phyloP scores from a whole-genome alignment of 129 eudicot species.

The Glebionis coronaria region DNA sequence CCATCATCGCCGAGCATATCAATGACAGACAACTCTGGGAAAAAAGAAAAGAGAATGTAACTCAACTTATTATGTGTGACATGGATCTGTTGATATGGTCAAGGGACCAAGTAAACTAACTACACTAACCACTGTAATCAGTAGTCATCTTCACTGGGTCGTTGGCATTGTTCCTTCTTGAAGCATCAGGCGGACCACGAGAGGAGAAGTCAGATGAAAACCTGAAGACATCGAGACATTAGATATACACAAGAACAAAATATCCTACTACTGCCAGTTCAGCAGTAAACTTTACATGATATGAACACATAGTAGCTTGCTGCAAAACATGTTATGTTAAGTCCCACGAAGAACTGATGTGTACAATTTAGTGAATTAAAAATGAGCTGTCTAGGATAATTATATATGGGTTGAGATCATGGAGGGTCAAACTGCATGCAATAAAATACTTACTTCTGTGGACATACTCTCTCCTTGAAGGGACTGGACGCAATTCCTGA shows the following conservation, averaged over 20 bases:
- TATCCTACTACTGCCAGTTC: not conserved
- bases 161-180: conserved; percentile 29
- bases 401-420: conserved; percentile 13
- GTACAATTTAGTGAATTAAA: conserved; percentile 12
- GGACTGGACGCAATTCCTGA: conserved; percentile 50
- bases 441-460: conserved; percentile 47
- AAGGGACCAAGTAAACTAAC: conserved; percentile 9
- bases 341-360: not conserved
- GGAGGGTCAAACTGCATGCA: conserved; percentile 15
- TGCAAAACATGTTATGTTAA: conserved; percentile 11
- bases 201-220: conserved; percentile 20
- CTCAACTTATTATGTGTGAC: conserved; percentile 16
- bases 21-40: conserved; percentile 61
- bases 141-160: conserved; percentile 36
- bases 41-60: conserved; percentile 20
- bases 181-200: conserved; percentile 34
- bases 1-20: conserved; percentile 81
- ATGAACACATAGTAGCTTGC: conserved; percentile 5
- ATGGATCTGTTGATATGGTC: conserved; percentile 14
- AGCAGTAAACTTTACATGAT: conserved; percentile 12
- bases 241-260: conserved; percentile 20
- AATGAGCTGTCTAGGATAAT: conserved; percentile 11
- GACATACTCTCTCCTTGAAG: conserved; percentile 32
- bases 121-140: conserved; percentile 22
- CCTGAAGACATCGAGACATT: conserved; percentile 32